Base-by-base conservation (phyloP, 2,329 filamentous ascomycete species). In the Trichoderma breve region DNA sequence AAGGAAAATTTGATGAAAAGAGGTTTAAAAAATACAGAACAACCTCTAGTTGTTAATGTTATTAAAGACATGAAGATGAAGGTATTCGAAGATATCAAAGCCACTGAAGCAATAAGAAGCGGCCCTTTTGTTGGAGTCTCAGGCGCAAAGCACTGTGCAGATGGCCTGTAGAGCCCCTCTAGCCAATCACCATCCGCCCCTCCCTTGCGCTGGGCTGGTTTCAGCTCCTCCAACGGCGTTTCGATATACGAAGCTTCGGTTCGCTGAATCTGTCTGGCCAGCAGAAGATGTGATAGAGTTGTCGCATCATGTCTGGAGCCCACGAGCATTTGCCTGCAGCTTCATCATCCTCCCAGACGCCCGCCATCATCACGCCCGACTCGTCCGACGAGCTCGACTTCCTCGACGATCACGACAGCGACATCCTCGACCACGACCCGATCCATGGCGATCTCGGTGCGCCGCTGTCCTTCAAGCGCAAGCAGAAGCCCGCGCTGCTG, bases 391-490 rank as follows among this genome's bases (percentile, higher is more conserved):
- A 89, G 71, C 78, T 85, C 74, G 83, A 85, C 76, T 79, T 83
- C 60, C 78, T 85, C 51, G 80, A 79, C 74, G 14, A 61, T 73
- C 70, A 58, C 71, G 74, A 77, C 53, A 76, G 76, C 67, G 79
- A 80, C 66, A 74, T 89, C 43, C 82, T 91, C 68, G 83, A 82
- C 57, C 84, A 88, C 62, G 89, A 91, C 78, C 88, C 89, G 24
- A 81, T 91, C 72, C 82, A 84, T 70, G 81, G 83, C 65, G 82
- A 84, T 57, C 78, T 87, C 39, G 81, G 82, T 70, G 84, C 87
- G 62, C 84, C 86, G 32, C 82, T 92, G 68, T 92, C 91, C 39
- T 94, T 93, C 83, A 93, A 93, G 83, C 90, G 92, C 78, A 91
- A 89, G 74, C 86, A 89, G 75, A 91, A 86, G 73, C 82, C 84